phyloP scores from a whole-genome alignment of 208 protist genomes.

The Cochliopodium minus region DNA sequence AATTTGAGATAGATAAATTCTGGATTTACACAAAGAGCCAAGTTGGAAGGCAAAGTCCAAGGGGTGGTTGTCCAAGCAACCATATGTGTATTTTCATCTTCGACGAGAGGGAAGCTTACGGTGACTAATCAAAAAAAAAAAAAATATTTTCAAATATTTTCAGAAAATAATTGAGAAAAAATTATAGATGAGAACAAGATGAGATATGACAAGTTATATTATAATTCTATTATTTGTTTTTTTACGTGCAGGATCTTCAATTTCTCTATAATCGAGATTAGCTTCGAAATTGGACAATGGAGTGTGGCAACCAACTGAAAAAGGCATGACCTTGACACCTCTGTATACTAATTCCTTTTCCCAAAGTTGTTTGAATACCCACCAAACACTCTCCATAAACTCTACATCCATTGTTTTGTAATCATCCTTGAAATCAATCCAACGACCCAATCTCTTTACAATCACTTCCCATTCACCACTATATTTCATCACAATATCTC shows the following conservation, averaged over 20 bases:
- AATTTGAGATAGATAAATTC: conserved; percentile 89
- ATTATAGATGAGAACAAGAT: too few species aligned
- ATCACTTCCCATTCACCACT: conserved; percentile 85
- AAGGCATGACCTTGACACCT: conserved; percentile 98
- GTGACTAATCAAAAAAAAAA: conserved; percentile 34
- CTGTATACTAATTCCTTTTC: conserved; percentile 94
- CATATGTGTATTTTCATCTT: conserved; percentile 60
- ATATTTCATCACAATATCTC: conserved; percentile 94
- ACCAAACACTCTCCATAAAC: conserved; percentile 99
- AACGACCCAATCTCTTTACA: conserved; percentile 36
- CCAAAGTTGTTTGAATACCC: conserved; percentile 92
- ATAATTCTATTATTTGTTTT: too few species aligned
- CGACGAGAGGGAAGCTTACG: conserved; percentile 63
- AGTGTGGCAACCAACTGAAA: conserved; percentile 88
- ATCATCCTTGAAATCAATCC: conserved; percentile 61
- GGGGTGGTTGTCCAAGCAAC: conserved; percentile 99
- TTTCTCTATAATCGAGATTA: conserved; percentile 90
- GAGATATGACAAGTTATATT: too few species aligned
- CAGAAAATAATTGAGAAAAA: too few species aligned
- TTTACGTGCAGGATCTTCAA: conserved; percentile 59
- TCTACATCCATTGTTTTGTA: conserved; percentile 96
- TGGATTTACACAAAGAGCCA: conserved; percentile 93
- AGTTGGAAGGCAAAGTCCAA: conserved; percentile 97
- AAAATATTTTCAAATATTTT: too few species aligned
- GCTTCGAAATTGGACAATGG: conserved; percentile 99